Evolutionary conservation across 768 basidiomycete genomes (phyloP), one percentile per base, ranked within the genome.

Genomic region (Rhizopogon vesiculosus): DNA sequence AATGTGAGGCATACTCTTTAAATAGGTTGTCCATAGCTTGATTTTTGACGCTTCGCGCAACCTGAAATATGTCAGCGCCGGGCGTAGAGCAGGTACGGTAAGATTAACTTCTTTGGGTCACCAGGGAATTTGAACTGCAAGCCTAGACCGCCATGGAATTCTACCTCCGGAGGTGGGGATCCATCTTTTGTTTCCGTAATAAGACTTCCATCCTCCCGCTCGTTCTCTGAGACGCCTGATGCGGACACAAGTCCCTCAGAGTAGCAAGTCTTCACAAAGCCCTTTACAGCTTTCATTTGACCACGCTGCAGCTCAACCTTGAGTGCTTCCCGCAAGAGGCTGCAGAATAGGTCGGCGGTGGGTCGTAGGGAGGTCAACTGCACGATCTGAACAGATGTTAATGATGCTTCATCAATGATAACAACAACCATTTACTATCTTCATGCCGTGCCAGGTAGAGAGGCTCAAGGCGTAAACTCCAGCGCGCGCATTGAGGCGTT

Each of bases 381-480:
- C 1, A 98, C 83, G 59, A 96, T 83, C 89, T 91, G 54, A n/a
- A 48, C 7, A 45, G 8, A 29, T 6, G 18, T 45, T 31, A 22
- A 29, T 35, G 55, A 18, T 10, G 19, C 19, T 5, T 33, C 40
- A 19, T 33, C 2, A 19, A 48, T 16, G 25, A 51, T 39, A 5
- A n/a, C 18, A 12, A 28, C 4, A 42, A 18, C 7, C 55, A 60
- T 69, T 54, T 63, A 96, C 95, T 62, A 98, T 89, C 75, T 96
- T 89, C 76, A 91, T 83, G 38, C 91, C 87, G 68, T 98, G 93
- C 91, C 94, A 98, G 51, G 91, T 84, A n/a, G 86, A 81, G 18
- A 98, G 74, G 63, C 93, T 94, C 31, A 99, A 80, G n/a, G 96
- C 95, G 68, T 98, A 98, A 39, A 97, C 88, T 5, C 97, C 97